Evolutionary conservation across 139 green algal species (phyloP).

Genomic region (Diplosphaera chodatii): DNA sequence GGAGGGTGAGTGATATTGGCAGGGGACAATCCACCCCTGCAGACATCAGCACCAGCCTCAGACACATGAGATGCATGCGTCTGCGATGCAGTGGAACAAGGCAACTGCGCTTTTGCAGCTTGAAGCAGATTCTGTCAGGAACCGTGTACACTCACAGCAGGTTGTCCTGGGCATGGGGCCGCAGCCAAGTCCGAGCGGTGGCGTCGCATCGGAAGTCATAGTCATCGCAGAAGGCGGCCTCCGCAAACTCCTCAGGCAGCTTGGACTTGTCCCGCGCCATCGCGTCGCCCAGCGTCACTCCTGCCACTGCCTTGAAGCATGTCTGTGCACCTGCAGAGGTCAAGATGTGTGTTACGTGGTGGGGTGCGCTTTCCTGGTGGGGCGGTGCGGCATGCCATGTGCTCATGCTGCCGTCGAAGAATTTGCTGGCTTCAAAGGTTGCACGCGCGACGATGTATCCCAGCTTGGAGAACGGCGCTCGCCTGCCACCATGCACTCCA

Average conservation of each 20-base stretch:
- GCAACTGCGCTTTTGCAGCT: too few relatives aligned
- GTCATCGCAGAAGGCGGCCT: conserved; percentile 64
- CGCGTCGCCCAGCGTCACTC: conserved; percentile 49
- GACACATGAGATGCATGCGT: too few relatives aligned
- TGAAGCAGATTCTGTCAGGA: too few relatives aligned
- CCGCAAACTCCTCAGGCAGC: conserved; percentile 62
- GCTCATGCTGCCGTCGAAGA: too few relatives aligned
- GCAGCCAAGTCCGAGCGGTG: conserved; percentile 72
- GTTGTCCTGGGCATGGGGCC: conserved; percentile 79
- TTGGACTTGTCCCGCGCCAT: conserved; percentile 31
- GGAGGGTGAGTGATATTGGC: too few relatives aligned
- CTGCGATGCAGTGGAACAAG: too few relatives aligned
- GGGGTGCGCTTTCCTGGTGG: too few relatives aligned
- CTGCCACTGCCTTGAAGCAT: conserved; percentile 69
- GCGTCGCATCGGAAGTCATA: conserved; percentile 68
- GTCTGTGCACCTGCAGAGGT: conserved; percentile 73
- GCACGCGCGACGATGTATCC: too few relatives aligned
- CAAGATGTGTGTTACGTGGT: too few relatives aligned
- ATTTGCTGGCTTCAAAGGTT: too few relatives aligned
- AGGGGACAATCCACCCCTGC: too few relatives aligned
- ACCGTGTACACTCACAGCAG: conserved; percentile 68
- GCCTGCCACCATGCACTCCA: conserved; percentile 83
- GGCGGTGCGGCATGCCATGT: neutral
- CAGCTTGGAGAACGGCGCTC: too few relatives aligned
- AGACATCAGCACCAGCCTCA: neutral